A percentile compares a stretch with the other conserved stretches of the same genome.
These are phyloP conservation scores for Pseudozyma sp. DNA, from an alignment of 1,284 basidiomycete genomes.

Conservation along the genomic window DNA sequence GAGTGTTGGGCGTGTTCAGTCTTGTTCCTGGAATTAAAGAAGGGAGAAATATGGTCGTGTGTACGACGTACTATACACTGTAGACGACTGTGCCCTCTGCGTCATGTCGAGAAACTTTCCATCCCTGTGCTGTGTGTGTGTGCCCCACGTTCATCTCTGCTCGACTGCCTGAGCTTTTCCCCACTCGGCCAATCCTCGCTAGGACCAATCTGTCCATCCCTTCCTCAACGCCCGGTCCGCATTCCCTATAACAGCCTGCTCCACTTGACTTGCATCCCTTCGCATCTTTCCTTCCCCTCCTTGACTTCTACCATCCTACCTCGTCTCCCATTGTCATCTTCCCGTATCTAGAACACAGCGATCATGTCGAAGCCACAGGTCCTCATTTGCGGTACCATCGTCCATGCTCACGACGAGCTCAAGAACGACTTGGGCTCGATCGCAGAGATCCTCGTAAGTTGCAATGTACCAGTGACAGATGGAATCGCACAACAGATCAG, in stretches of 20 bases:
- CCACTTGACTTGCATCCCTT: slow-evolving; percentile 1
- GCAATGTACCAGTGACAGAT: slow-evolving; percentile 70
- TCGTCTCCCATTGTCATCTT: not conserved
- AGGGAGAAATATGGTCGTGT: not conserved
- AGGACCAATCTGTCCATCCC: not conserved
- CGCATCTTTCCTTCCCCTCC: not conserved
- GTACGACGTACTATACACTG: not conserved
- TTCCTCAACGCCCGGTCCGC: not conserved
- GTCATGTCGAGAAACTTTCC: not conserved
- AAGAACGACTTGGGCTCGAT: slow-evolving; percentile 48
- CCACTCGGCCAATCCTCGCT: not conserved
- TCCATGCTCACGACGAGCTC: slow-evolving; percentile 55
- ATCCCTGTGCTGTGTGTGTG: not conserved
- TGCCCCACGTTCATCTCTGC: not conserved
- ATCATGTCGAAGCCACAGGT: slow-evolving; percentile 56
- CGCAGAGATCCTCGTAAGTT: slow-evolving; percentile 52
- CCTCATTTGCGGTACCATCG: slow-evolving; percentile 55
- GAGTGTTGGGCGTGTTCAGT: not conserved
- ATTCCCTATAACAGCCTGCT: not conserved
- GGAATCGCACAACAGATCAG: not conserved
- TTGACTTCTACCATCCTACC: not conserved
- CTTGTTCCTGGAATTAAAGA: not conserved
- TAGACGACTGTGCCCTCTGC: not conserved
- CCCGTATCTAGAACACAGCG: not conserved
- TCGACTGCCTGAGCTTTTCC: not conserved